Percentiles rank a stretch among this genome's conserved stretches.
Conservation (phyloP, 495 filamentous ascomycete species). For the Hypomontagnella submonticulosa region DNA sequence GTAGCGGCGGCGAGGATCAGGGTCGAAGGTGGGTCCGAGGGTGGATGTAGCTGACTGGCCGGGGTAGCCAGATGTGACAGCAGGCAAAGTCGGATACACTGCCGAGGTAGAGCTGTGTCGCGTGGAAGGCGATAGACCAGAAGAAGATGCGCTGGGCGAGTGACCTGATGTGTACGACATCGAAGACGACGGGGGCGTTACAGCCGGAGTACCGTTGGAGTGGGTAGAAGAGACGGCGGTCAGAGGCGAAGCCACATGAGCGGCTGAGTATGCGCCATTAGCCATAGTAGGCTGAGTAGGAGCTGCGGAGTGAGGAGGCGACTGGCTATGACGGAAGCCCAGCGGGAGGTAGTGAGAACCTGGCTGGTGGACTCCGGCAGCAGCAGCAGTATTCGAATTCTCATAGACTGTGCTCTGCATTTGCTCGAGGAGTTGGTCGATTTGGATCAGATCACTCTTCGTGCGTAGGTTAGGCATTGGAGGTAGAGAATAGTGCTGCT, state of each 20-base stretch:
- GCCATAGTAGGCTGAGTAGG: constrained; percentile 59
- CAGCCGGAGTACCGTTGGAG: constrained; percentile 76
- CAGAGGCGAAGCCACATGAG: constrained; percentile 68
- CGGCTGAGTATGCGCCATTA: constrained; percentile 60
- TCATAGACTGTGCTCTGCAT: constrained; percentile 96
- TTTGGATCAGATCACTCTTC: constrained; percentile 89
- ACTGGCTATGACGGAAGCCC: constrained; percentile 76
- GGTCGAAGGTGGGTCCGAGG: constrained; percentile 82
- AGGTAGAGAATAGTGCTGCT: constrained; percentile 80
- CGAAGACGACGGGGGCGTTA: constrained; percentile 90
- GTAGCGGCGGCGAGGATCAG: constrained; percentile 83
- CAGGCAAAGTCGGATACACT: constrained; percentile 87
- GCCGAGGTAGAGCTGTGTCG: constrained; percentile 69
- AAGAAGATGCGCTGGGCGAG: constrained; percentile 77
- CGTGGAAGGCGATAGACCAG: constrained; percentile 71
- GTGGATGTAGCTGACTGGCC: constrained; percentile 76
- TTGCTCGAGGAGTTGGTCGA: constrained; percentile 93
- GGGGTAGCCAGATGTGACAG: constrained; percentile 73
- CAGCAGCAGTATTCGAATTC: constrained; percentile 80
- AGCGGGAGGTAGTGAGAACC: constrained; percentile 57
- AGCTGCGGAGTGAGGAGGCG: constrained; percentile 69
- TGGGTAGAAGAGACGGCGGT: constrained; percentile 66
- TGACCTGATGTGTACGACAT: constrained; percentile 87
- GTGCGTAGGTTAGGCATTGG: constrained; percentile 87
- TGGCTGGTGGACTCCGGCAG: constrained; percentile 76